Evolutionary conservation across 208 protist genomes (phyloP).

Genomic region (Vickermania ingenoplastis): DNA sequence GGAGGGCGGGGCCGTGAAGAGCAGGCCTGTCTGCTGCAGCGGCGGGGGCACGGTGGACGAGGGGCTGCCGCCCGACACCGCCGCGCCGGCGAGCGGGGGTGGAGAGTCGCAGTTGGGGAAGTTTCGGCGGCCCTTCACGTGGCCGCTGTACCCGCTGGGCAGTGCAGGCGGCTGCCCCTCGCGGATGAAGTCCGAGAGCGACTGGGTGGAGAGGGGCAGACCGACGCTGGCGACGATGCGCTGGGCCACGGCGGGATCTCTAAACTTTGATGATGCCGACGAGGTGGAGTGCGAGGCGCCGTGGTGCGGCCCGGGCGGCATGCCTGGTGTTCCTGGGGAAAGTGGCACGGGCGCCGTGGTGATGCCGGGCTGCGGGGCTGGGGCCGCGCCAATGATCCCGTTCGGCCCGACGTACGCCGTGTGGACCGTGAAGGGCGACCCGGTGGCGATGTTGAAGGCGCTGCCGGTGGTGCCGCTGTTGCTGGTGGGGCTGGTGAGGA

Average conservation of each 20-base stretch:
- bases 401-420: slow-evolving; percentile 1
- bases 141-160: slow-evolving; percentile 8
- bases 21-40: too few relatives aligned
- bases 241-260: slow-evolving; percentile 30
- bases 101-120: slow-evolving; percentile 39
- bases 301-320: not conserved
- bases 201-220: slow-evolving; percentile 39
- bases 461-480: slow-evolving; percentile 7
- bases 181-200: slow-evolving; percentile 38
- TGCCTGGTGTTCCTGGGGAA: not conserved
- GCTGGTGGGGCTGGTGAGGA: not conserved
- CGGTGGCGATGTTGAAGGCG: not conserved
- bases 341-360: not conserved
- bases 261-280: slow-evolving; percentile 10
- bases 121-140: slow-evolving; percentile 19
- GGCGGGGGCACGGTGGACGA: slow-evolving; percentile 3
- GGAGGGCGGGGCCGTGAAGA: too few relatives aligned
- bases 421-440: slow-evolving; percentile 20
- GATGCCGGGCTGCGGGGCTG: not conserved
- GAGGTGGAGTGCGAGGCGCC: slow-evolving; percentile 1
- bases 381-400: not conserved
- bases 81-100: slow-evolving; percentile 5
- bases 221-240: slow-evolving; percentile 55
- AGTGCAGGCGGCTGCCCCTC: slow-evolving; percentile 31
- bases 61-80: slow-evolving; percentile 1